Evolutionary conservation across 2,329 filamentous ascomycete genomes (phyloP).

Genomic region (Ophiosphaerella narmari): DNA sequence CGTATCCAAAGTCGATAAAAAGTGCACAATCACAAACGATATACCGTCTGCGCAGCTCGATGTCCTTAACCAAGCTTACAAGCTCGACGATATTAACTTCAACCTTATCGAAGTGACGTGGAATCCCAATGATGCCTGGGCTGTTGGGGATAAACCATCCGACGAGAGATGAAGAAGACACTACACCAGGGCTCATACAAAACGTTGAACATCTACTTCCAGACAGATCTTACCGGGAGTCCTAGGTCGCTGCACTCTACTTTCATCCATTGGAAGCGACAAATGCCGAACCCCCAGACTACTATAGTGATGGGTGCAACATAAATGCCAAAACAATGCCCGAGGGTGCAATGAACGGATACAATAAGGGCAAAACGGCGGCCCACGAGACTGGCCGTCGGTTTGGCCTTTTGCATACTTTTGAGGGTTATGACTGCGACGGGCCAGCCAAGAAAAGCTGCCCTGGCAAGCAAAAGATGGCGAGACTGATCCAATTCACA

Average conservation of each 20-base stretch:
- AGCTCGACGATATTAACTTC: conserved; percentile 58
- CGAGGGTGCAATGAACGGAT: conserved; percentile 54
- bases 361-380: conserved; percentile 54
- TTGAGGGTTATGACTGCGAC: conserved; percentile 52
- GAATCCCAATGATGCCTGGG: conserved; percentile 61
- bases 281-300: conserved; percentile 46
- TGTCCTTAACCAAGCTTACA: conserved; percentile 51
- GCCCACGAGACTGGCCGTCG: conserved; percentile 57
- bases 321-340: conserved; percentile 63
- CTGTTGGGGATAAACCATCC: conserved; percentile 52
- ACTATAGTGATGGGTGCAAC: conserved; percentile 61
- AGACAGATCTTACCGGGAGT: conserved; percentile 57
- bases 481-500: conserved; percentile 57
- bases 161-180: conserved; percentile 58
- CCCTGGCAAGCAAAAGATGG: conserved; percentile 45
- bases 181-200: conserved; percentile 60
- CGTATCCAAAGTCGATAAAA: conserved; percentile 44
- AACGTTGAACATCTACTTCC: conserved; percentile 64
- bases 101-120: conserved; percentile 55
- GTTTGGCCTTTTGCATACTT: conserved; percentile 54
- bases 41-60: conserved; percentile 48
- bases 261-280: conserved; percentile 47
- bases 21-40: conserved; percentile 46
- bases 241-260: conserved; percentile 61
- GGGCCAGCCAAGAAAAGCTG: conserved; percentile 57